Evolutionary conservation across 352 stramenopile species (phyloP).

Genomic region (Phytopythium aichiense): DNA sequence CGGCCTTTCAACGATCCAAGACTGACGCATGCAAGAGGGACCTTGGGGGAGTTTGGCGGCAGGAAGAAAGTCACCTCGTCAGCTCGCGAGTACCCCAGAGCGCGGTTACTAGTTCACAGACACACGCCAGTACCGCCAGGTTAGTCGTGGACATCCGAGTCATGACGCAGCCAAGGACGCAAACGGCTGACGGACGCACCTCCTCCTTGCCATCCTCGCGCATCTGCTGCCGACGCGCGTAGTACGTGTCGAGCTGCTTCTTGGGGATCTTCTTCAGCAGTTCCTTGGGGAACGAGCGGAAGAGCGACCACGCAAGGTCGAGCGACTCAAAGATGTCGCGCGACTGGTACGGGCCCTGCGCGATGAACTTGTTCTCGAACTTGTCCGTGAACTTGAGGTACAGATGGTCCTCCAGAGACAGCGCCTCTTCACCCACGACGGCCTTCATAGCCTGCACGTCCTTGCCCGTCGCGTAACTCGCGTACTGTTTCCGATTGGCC

Average conservation of each 20-base stretch:
- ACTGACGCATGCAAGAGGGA: conserved; percentile 2
- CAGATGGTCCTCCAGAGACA: conserved; percentile 98
- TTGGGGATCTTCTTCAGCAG: conserved; percentile 99
- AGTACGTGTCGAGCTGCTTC: conserved; percentile 97
- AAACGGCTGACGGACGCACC: conserved; percentile 16
- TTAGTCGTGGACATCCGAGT: background rate
- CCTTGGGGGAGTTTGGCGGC: background rate
- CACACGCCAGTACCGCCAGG: background rate
- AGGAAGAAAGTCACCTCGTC: background rate
- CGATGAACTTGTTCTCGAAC: conserved; percentile 99
- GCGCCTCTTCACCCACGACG: conserved; percentile 98
- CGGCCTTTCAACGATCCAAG: background rate
- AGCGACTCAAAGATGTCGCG: conserved; percentile 98
- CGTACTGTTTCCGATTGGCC: conserved; percentile 43
- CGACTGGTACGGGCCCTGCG: conserved; percentile 96
- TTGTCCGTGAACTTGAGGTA: conserved; percentile 99
- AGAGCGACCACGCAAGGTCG: conserved; percentile 98
- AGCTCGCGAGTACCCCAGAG: background rate
- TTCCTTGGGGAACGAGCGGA: conserved; percentile 98
- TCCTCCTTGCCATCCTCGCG: conserved; percentile 82
- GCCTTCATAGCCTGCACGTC: conserved; percentile 99
- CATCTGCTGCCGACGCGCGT: conserved; percentile 90
- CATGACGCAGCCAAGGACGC: background rate
- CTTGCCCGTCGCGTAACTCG: conserved; percentile 90
- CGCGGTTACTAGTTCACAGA: conserved; percentile 1